Percentiles rank a stretch among this genome's conserved stretches.
These are phyloP conservation scores for Hirschioporus abietinus DNA, from an alignment of 768 basidiomycete genomes.

Conservation along the genomic window DNA sequence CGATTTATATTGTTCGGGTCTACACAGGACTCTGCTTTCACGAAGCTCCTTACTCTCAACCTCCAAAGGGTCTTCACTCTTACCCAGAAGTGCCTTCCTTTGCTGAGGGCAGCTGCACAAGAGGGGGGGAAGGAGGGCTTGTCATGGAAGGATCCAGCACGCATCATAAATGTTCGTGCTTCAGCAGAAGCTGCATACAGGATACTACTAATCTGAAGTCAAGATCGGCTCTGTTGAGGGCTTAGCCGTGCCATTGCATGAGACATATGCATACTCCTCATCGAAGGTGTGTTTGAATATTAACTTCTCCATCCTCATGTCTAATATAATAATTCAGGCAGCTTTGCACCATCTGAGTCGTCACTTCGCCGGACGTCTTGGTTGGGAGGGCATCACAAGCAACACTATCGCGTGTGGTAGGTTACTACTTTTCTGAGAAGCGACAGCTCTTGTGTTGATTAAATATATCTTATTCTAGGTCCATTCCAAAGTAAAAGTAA, in stretches of 20 bases:
- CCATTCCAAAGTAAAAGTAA: slow-evolving; percentile 39
- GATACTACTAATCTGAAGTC: not conserved
- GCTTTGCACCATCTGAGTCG: slow-evolving; percentile 55
- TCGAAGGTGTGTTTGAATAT: slow-evolving; percentile 35
- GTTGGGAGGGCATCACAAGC: slow-evolving; percentile 50
- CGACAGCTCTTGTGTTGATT: not conserved
- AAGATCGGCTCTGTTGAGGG: slow-evolving; percentile 65
- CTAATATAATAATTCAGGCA: slow-evolving; percentile 23
- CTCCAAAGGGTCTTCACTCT: slow-evolving; percentile 60
- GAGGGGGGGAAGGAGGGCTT: slow-evolving; percentile 32
- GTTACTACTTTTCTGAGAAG: slow-evolving; percentile 11
- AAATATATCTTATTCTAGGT: slow-evolving; percentile 13
- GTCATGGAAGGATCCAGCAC: slow-evolving; percentile 41
- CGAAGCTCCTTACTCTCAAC: slow-evolving; percentile 58
- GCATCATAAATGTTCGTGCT: slow-evolving; percentile 51
- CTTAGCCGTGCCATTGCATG: slow-evolving; percentile 42
- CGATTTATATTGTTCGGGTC: slow-evolving; percentile 11
- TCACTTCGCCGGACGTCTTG: slow-evolving; percentile 51
- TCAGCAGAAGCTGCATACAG: slow-evolving; percentile 4
- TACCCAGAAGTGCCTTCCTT: slow-evolving; percentile 54
- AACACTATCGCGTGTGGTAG: slow-evolving; percentile 61
- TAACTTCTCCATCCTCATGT: not conserved
- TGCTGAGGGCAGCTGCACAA: slow-evolving; percentile 43
- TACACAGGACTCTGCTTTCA: slow-evolving; percentile 48
- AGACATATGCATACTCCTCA: slow-evolving; percentile 62